A percentile compares a stretch with the other conserved stretches of the same genome.
Conservation (phyloP, 2,329 filamentous ascomycete genomes). For the Ophiosphaerella herpotricha region DNA sequence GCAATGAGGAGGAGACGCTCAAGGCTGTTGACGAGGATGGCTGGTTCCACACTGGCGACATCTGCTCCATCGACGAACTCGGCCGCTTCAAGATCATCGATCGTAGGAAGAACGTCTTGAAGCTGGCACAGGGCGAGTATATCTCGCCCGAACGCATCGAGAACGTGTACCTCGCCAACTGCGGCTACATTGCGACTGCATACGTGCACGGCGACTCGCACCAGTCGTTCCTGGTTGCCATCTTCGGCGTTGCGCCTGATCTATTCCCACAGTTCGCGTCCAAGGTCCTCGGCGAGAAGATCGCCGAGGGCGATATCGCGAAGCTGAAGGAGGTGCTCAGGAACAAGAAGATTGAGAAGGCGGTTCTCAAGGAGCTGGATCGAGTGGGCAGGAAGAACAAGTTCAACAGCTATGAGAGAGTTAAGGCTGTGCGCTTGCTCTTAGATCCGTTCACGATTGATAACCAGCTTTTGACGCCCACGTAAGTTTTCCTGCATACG, state of each 20-base stretch:
- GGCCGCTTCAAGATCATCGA: slow-evolving; percentile 94
- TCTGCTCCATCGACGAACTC: slow-evolving; percentile 79
- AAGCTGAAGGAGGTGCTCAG: slow-evolving; percentile 69
- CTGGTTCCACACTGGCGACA: slow-evolving; percentile 97
- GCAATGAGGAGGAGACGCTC: slow-evolving; percentile 83
- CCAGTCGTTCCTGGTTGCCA: slow-evolving; percentile 78
- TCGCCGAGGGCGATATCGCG: slow-evolving; percentile 67
- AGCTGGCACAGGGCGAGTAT: slow-evolving; percentile 96
- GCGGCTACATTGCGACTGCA: slow-evolving; percentile 75
- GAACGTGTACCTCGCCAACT: slow-evolving; percentile 86
- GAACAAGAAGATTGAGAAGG: slow-evolving; percentile 72
- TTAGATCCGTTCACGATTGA: slow-evolving; percentile 92
- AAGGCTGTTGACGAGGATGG: slow-evolving; percentile 84
- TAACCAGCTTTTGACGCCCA: slow-evolving; percentile 86
- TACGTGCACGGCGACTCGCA: slow-evolving; percentile 90
- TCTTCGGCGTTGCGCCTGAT: slow-evolving; percentile 87
- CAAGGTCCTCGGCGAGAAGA: slow-evolving; percentile 71
- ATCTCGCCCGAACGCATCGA: slow-evolving; percentile 97
- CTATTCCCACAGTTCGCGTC: slow-evolving; percentile 80
- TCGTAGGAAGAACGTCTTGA: slow-evolving; percentile 98
- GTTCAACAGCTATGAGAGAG: slow-evolving; percentile 88
- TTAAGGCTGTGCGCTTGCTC: slow-evolving; percentile 73
- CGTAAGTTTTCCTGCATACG: slow-evolving; percentile 64
- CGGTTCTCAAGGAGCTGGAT: slow-evolving; percentile 78
- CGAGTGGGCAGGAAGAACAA: slow-evolving; percentile 79